Evolutionary conservation across 2,329 filamentous ascomycete species (phyloP), one percentile per base, ranked within the genome.

Genomic region (Emergomyces pasteurianus): DNA sequence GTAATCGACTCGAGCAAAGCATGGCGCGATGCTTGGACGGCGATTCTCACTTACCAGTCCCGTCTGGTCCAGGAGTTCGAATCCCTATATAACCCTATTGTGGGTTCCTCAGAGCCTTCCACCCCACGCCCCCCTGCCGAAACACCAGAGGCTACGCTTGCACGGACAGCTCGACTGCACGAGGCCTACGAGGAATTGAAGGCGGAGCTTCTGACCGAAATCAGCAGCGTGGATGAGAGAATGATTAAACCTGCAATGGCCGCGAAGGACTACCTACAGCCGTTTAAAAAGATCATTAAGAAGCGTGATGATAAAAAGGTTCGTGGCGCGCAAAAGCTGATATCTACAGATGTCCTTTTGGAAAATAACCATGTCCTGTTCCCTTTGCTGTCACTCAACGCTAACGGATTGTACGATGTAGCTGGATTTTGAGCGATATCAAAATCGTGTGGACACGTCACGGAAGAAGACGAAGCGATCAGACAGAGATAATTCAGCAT

Each of bases 231-330:
- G 65, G 88, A 92, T 65, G 75, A 78, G 10, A 83, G 84, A 65
- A 81, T 94, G 64, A 82, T 92, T 59, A 80, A 80, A 61, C 88
- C 89, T 0, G 87, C 86, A 3, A 83, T 82, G 61, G 82, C 87
- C 58, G 87, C 87, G 8, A 87, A 84, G 67, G 83, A 86, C 58
- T 83, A 77, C 59, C 79, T 92, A 62, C 83, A 86, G 65, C 85
- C 87, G 1, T 80, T 94, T 71, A 86, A 88, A 69, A 94, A 91
- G 75, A 86, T 86, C 0, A 89, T 95, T 69, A 94, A 92, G 76
- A 91, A 90, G 73, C 80, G 90, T 54, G 89, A 94, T 70, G 88
- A 92, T 68, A 89, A 86, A 74, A 86, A 90, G 76, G 81, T 82
- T 62, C 10, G 69, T 49, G 58, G 34, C 50, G 21, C 43, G 21